Evolutionary conservation across 2,329 filamentous ascomycete species (phyloP).

Genomic region (Macrophomina tecta): DNA sequence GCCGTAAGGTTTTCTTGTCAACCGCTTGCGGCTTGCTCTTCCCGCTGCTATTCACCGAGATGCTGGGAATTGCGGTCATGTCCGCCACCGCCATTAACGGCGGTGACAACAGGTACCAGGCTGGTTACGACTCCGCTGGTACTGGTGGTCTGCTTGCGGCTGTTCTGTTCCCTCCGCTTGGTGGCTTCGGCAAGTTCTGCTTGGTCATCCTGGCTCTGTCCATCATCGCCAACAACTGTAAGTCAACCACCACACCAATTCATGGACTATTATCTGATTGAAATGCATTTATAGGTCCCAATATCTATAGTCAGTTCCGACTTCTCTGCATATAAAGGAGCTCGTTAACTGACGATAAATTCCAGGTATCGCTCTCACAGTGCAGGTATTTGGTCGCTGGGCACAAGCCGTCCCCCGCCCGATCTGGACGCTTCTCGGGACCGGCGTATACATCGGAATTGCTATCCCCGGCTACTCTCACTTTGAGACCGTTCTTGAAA

Average conservation of each 20-base stretch:
- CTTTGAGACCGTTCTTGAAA: constrained; percentile 22
- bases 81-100: constrained; percentile 65
- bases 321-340: no score
- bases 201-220: constrained; percentile 69
- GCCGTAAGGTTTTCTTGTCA: constrained; percentile 69
- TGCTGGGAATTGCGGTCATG: constrained; percentile 73
- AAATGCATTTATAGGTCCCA: constrained; percentile 52
- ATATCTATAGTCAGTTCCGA: constrained; percentile 64
- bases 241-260: not conserved
- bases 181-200: constrained; percentile 75
- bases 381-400: constrained; percentile 67
- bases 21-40: constrained; percentile 73
- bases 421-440: constrained; percentile 68
- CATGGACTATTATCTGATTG: not conserved
- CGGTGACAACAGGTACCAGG: constrained; percentile 60
- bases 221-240: constrained; percentile 69
- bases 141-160: constrained; percentile 72
- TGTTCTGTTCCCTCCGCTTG: constrained; percentile 67
- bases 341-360: no score
- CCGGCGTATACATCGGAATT: constrained; percentile 69
- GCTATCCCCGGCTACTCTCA: constrained; percentile 69
- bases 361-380: constrained; percentile 57
- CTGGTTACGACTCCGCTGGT: constrained; percentile 61
- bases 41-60: constrained; percentile 75
- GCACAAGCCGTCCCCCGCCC: constrained; percentile 70